A percentile compares a stretch with the other conserved stretches of the same genome.
phyloP scores from a whole-genome alignment of 2,329 filamentous ascomycete species.

The Pseudocercospora fuligena region DNA sequence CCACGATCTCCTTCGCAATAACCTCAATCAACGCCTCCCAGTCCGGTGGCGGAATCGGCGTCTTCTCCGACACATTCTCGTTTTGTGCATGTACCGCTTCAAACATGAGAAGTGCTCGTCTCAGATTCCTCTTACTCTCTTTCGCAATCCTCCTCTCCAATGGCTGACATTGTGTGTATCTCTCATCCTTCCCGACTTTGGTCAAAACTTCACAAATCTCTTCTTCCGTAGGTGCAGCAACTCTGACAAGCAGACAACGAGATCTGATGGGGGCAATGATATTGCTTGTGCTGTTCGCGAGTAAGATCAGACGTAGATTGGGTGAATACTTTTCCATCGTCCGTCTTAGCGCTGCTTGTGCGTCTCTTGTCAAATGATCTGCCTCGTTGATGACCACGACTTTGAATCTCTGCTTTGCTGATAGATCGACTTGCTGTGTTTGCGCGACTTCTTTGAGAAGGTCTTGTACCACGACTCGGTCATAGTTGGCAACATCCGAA shows the following conservation, averaged over 20 bases:
- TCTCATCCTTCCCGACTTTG: slow-evolving; percentile 75
- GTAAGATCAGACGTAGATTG: slow-evolving; percentile 85
- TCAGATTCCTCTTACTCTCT: slow-evolving; percentile 88
- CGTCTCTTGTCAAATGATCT: slow-evolving; percentile 90
- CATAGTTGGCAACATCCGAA: slow-evolving; percentile 94
- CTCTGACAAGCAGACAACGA: slow-evolving; percentile 86
- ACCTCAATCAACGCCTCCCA: slow-evolving; percentile 92
- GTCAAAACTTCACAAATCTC: slow-evolving; percentile 81
- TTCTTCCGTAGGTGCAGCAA: slow-evolving; percentile 82
- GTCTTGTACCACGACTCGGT: slow-evolving; percentile 94
- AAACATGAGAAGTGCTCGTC: slow-evolving; percentile 91
- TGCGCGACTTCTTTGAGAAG: slow-evolving; percentile 97
- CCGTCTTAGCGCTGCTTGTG: slow-evolving; percentile 88
- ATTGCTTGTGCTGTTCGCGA: slow-evolving; percentile 96
- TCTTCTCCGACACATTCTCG: slow-evolving; percentile 86
- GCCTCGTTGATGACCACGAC: slow-evolving; percentile 99
- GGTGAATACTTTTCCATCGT: slow-evolving; percentile 99
- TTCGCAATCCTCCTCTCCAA: slow-evolving; percentile 84
- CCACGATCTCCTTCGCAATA: slow-evolving; percentile 90
- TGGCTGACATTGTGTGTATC: slow-evolving; percentile 75
- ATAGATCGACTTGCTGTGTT: slow-evolving; percentile 96
- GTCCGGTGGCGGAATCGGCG: slow-evolving; percentile 89
- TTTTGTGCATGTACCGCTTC: slow-evolving; percentile 97
- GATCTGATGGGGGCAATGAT: slow-evolving; percentile 98
- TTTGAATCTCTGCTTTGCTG: slow-evolving; percentile 92